phyloP scores from a whole-genome alignment of 2,329 filamentous ascomycete genomes.

The Chaetothyriales sp. region DNA sequence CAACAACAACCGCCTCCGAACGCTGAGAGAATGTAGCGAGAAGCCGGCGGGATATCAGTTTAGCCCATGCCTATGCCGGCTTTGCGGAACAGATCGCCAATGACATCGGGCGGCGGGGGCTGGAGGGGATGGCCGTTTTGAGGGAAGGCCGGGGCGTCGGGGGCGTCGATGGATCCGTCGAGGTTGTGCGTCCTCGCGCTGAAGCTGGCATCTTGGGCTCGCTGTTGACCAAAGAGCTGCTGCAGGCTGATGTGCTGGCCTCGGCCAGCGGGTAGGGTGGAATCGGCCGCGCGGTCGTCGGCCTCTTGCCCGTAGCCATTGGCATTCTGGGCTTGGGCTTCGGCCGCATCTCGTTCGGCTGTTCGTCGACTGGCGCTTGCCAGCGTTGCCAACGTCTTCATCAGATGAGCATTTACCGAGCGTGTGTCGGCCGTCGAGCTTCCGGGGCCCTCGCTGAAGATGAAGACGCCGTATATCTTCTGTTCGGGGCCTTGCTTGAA shows the following conservation, averaged over 20 bases:
- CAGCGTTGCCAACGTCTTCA: slow-evolving; percentile 41
- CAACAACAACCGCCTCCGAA: background rate
- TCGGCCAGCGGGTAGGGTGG: slow-evolving; percentile 28
- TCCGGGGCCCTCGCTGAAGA: slow-evolving; percentile 46
- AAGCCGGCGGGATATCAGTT: background rate
- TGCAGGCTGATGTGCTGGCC: slow-evolving; percentile 40
- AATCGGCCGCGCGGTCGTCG: slow-evolving; percentile 20
- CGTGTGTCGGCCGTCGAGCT: slow-evolving; percentile 41
- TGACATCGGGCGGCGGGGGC: slow-evolving; percentile 22
- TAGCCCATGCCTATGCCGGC: slow-evolving; percentile 25
- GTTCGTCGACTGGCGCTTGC: slow-evolving; percentile 37
- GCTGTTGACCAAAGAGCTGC: slow-evolving; percentile 43
- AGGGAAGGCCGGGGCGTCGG: background rate
- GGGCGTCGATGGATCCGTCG: slow-evolving; percentile 1
- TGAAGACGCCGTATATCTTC: slow-evolving; percentile 48
- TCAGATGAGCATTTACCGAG: slow-evolving; percentile 39
- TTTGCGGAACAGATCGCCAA: slow-evolving; percentile 31
- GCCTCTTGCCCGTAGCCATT: slow-evolving; percentile 26
- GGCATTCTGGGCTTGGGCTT: slow-evolving; percentile 19
- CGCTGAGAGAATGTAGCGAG: background rate
- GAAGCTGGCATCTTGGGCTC: slow-evolving; percentile 38
- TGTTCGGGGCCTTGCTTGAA: slow-evolving; percentile 20
- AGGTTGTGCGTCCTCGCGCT: slow-evolving; percentile 35
- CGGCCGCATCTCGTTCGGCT: slow-evolving; percentile 26
- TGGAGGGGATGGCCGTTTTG: slow-evolving; percentile 5